Percentiles rank a stretch among this genome's conserved stretches.
Evolutionary conservation across 345 rosid genomes (phyloP).

Genomic region (Leavenworthia alabamica): DNA sequence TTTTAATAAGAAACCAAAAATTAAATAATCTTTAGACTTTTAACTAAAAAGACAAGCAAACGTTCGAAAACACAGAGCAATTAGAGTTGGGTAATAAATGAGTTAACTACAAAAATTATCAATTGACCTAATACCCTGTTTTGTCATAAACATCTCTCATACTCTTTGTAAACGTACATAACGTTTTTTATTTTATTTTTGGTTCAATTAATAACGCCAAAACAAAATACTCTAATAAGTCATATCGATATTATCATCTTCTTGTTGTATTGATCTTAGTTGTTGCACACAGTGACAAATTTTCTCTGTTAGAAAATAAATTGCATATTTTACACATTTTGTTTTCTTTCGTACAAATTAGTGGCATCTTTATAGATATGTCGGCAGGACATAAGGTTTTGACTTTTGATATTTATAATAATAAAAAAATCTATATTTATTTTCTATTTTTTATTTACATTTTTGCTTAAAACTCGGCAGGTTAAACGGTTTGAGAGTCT

Average conservation of each 20-base stretch:
- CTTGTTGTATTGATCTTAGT: neutral
- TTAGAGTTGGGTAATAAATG: no score
- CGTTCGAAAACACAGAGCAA: no score
- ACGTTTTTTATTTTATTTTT: neutral
- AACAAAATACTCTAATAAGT: neutral
- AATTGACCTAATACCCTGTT: neutral
- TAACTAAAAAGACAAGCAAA: no score
- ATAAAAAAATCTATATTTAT: neutral
- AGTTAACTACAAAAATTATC: no score
- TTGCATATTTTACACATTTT: neutral
- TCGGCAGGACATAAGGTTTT: neutral
- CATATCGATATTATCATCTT: neutral
- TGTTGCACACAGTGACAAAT: neutral
- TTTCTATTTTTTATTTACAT: neutral
- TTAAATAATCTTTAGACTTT: no score
- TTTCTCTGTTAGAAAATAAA: neutral
- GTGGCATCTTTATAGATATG: neutral
- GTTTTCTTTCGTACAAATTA: slow-evolving; percentile 1
- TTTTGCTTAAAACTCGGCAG: slow-evolving; percentile 6
- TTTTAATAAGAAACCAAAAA: no score
- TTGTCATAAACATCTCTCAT: neutral
- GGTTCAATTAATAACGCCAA: neutral
- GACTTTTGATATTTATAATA: neutral
- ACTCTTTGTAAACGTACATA: neutral
- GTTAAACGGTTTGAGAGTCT: neutral